Evolutionary conservation across 768 basidiomycete species (phyloP).

Genomic region (Candolleomyces eurysporus): DNA sequence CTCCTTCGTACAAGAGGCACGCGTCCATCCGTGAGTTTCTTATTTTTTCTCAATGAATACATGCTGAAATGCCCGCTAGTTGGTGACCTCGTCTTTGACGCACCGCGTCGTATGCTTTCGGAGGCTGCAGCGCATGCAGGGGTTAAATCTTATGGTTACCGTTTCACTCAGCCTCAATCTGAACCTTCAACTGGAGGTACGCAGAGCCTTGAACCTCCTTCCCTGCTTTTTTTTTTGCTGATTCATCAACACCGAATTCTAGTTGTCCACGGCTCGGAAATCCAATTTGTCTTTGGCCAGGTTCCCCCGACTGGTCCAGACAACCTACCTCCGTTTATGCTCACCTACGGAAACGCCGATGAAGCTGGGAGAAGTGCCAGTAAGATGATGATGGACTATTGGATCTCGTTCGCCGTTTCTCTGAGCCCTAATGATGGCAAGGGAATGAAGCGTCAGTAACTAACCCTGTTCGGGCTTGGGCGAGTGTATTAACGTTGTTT

Average conservation of each 20-base stretch:
- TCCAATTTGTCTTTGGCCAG: slow-evolving; percentile 33
- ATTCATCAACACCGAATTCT: background rate
- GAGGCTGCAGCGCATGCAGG: slow-evolving; percentile 36
- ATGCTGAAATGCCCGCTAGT: slow-evolving; percentile 5
- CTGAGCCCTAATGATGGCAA: slow-evolving; percentile 38
- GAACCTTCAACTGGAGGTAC: slow-evolving; percentile 25
- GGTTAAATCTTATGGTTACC: slow-evolving; percentile 39
- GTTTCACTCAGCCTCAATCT: slow-evolving; percentile 40
- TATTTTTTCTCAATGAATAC: background rate
- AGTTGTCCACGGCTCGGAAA: slow-evolving; percentile 34
- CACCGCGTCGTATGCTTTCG: slow-evolving; percentile 37
- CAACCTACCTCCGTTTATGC: too few relatives aligned
- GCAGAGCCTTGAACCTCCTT: too few relatives aligned
- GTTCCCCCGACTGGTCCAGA: slow-evolving; percentile 5
- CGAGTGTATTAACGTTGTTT: background rate
- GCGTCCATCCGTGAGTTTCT: slow-evolving; percentile 25
- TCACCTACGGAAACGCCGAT: slow-evolving; percentile 12
- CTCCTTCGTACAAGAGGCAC: slow-evolving; percentile 28
- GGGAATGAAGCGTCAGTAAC: slow-evolving; percentile 20
- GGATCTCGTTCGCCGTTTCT: slow-evolving; percentile 39
- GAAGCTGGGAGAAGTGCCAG: slow-evolving; percentile 23
- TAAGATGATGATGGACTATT: slow-evolving; percentile 38
- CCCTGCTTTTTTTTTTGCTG: too few relatives aligned
- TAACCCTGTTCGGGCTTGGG: slow-evolving; percentile 13
- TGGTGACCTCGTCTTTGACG: slow-evolving; percentile 40